Percentiles rank a stretch among this genome's conserved stretches.
Evolutionary conservation across 2,329 filamentous ascomycete species (phyloP).

Genomic region (Aspergillus tubingensis): DNA sequence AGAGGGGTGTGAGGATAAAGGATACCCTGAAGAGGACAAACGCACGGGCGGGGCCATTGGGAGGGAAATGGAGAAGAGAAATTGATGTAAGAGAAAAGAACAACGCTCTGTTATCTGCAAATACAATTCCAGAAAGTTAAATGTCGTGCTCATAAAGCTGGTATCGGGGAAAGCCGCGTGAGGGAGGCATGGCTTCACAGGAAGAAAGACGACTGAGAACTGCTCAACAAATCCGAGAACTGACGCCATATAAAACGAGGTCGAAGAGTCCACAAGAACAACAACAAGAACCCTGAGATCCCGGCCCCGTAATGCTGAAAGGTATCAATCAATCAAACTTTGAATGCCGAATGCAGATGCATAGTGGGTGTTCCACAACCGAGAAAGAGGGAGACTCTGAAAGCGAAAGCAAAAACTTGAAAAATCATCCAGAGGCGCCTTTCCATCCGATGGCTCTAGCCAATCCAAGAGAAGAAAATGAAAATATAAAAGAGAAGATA

Average conservation of each 20-base stretch:
- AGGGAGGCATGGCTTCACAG: slow-evolving; percentile 2
- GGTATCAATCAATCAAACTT: slow-evolving; percentile 27
- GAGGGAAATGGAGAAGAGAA: slow-evolving; percentile 5
- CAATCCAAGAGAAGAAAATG: slow-evolving; percentile 9
- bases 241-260: slow-evolving; percentile 30
- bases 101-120: slow-evolving; percentile 28
- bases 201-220: slow-evolving; percentile 12
- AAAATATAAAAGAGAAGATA: background rate
- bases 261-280: slow-evolving; percentile 23
- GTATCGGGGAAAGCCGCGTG: slow-evolving; percentile 26
- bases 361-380: slow-evolving; percentile 18
- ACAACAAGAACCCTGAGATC: slow-evolving; percentile 26
- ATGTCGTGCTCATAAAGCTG: slow-evolving; percentile 34
- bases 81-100: background rate
- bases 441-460: slow-evolving; percentile 19
- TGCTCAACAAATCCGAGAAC: slow-evolving; percentile 24
- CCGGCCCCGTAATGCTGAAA: slow-evolving; percentile 27
- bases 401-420: slow-evolving; percentile 16
- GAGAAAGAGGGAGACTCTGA: slow-evolving; percentile 10
- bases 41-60: background rate
- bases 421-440: slow-evolving; percentile 24
- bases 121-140: slow-evolving; percentile 33
- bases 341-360: slow-evolving; percentile 27
- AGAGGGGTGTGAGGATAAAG: background rate
- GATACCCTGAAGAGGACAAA: no score